A percentile compares a stretch with the other conserved stretches of the same genome.
Conservation (phyloP, 345 rosid species). For the Sonneratia alba region DNA sequence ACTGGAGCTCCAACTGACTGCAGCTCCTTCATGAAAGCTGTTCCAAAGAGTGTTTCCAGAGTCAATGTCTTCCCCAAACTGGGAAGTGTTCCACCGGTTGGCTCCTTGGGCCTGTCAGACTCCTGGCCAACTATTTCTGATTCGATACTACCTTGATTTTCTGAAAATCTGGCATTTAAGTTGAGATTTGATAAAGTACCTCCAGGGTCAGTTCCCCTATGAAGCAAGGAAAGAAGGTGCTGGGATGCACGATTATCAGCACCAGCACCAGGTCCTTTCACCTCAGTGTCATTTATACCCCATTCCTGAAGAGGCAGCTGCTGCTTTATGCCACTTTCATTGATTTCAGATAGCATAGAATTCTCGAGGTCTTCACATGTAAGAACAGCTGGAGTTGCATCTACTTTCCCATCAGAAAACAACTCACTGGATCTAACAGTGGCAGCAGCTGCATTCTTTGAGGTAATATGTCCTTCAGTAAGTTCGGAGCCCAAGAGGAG, state of each 20-base stretch:
- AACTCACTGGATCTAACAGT: conserved; percentile 24
- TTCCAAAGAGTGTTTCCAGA: conserved; percentile 88
- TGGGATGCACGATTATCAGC: conserved; percentile 61
- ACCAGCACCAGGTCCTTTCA: conserved; percentile 35
- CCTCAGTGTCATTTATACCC: conserved; percentile 24
- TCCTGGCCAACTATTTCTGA: conserved; percentile 11
- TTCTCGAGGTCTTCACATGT: conserved; percentile 99
- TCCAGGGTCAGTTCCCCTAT: conserved; percentile 35
- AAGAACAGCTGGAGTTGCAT: conserved; percentile 55
- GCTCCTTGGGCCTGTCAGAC: conserved; percentile 26
- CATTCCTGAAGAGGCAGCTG: conserved; percentile 24
- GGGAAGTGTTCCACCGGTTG: conserved; percentile 23
- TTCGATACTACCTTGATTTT: conserved; percentile 16
- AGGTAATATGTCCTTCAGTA: conserved; percentile 17
- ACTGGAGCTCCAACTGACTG: conserved; percentile 67
- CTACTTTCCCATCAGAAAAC: conserved; percentile 19
- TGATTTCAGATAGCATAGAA: conserved; percentile 65
- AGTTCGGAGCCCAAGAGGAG: conserved; percentile 31
- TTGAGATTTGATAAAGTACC: conserved; percentile 16
- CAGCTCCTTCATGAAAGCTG: conserved; percentile 90
- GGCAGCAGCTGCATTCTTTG: conserved; percentile 11
- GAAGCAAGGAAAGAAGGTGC: conserved; percentile 81
- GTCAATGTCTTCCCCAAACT: conserved; percentile 52
- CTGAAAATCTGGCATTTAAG: conserved; percentile 21
- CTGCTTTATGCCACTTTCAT: conserved; percentile 31